Base-by-base conservation (phyloP, 805 yeast genomes). In the Lipomyces anomalus region DNA sequence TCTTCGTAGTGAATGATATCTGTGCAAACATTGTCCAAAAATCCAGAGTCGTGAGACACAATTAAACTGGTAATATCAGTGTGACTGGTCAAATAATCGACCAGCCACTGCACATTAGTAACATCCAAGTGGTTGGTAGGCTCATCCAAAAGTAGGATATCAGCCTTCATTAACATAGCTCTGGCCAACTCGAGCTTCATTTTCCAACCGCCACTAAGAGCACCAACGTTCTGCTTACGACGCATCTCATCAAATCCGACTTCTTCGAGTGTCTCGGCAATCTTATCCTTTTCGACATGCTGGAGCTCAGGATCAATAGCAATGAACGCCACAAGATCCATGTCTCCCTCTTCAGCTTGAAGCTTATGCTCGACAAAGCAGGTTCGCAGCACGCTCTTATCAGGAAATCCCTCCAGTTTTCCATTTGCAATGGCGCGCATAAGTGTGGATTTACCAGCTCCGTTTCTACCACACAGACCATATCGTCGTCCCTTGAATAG, bases 61-160 rank as follows among this genome's bases (percentile, higher is more conserved):
- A 90, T 90, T 65, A 90, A 73, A 16, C 96, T 86, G 43, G 98
- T 90, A 64, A 92, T 89, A 46, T 87, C 83, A 17, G 84, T 77
- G 67, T 92, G 87, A 44, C 76, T 79, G 32, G 79, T 72, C 61
- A 92, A 74, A 62, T 92, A 92, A 50, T 90, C 88, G 69, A 87
- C 82, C 56, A 90, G 74, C 98, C 98, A 90, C 63, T 82, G 78
- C 48, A 92, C 97, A 60, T 90, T 90, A 36, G 78, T 72, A 40
- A 87, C 96, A 72, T 92, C 98, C 76, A 90, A 79, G 72, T 90
- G 98, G 71, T 90, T 90, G 55, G 98, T 90, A 66, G 98, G 98
- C 78, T 90, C 98, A 69, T 90, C 98, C 62, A 90, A 75, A 58
- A 90, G 73, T 61, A 90, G 75, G 45, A 90, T 89, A 69, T 90